A percentile compares a stretch with the other conserved stretches of the same genome.
Evolutionary conservation across 1,284 basidiomycete species (phyloP).

Genomic region (Cutaneotrichosporon dermatis): DNA sequence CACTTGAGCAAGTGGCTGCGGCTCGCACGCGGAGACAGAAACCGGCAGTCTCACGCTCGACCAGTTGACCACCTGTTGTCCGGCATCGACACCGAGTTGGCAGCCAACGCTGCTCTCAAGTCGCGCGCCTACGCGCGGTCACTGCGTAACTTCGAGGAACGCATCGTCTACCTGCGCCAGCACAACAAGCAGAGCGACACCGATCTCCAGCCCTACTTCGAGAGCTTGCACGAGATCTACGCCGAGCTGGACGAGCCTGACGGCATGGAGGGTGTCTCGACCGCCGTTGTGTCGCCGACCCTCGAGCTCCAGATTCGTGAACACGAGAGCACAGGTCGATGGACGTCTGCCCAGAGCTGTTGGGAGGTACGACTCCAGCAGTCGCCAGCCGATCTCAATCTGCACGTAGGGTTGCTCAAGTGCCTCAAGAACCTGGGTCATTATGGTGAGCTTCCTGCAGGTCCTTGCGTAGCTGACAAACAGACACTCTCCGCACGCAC

Average conservation of each 20-base stretch:
- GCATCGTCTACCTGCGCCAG: conserved; percentile 57
- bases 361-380: conserved; percentile 98
- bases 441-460: conserved; percentile 63
- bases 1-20: conserved; percentile 89
- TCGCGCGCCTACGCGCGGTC: conserved; percentile 93
- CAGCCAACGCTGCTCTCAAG: conserved; percentile 88
- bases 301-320: conserved; percentile 96
- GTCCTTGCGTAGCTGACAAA: conserved; percentile 8
- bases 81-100: conserved; percentile 79
- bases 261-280: conserved; percentile 97
- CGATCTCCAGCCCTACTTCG: conserved; percentile 75
- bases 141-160: conserved; percentile 89
- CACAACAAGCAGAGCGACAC: conserved; percentile 47
- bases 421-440: conserved; percentile 94
- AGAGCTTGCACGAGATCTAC: conserved; percentile 92
- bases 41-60: conserved; percentile 34
- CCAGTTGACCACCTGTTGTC: conserved; percentile 71
- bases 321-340: conserved; percentile 93
- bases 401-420: conserved; percentile 83
- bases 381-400: conserved; percentile 78
- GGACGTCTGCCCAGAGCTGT: conserved; percentile 98
- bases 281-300: conserved; percentile 80
- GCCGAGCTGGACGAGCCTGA: conserved; percentile 95
- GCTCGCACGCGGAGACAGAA: conserved; percentile 51
- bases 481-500: conserved; percentile 93